Base-by-base conservation (phyloP, 2,329 filamentous ascomycete genomes). In the Pseudogymnoascus sp. region DNA sequence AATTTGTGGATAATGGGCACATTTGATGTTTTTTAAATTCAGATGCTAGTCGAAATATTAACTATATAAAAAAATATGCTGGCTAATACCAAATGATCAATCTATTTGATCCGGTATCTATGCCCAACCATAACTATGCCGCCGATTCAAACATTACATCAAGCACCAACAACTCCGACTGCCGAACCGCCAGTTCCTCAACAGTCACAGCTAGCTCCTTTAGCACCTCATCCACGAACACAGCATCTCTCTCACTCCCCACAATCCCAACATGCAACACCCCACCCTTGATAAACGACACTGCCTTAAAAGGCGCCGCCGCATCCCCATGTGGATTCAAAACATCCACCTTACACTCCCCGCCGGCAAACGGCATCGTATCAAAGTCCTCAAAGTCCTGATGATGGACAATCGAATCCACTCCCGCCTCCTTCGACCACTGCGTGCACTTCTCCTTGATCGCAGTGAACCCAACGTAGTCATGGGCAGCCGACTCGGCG, bases 261-360 rank as follows among this genome's bases (percentile, higher is more conserved):
- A 79, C 78, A 65, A 80, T 72, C 61, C 79, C 79, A 65, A 80
- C 74, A 62, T 74, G 69, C 61, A 76, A 67, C 66, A 74, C 69
- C n/a, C 73, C 77, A 0, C 71, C 74, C 35, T 71, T 73, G 0
- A 78, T 72, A 67, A 78, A 80, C 24, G 77, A 77, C 59, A 80
- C 77, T 24, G 74, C 74, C 72, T 80, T 80, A 67, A 78, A 72
- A 63, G 79, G 79, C 66, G 73, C 72, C 2, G 69, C 68, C 67
- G 69, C 64, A 74, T 79, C 71, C 69, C 78, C 69, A 74, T 75
- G 72, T 3, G 74, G 74, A 59, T 75, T 74, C 14, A 70, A 11
- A 29, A 74, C 69, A 53, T 72, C 73, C 33, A 75, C 71, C 16
- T 72, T 69, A 21, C 70, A 71, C 4, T 59, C 62, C 0, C 61